Conservation (phyloP, 129 eudicot genomes). For the Apium graveolens region DNA sequence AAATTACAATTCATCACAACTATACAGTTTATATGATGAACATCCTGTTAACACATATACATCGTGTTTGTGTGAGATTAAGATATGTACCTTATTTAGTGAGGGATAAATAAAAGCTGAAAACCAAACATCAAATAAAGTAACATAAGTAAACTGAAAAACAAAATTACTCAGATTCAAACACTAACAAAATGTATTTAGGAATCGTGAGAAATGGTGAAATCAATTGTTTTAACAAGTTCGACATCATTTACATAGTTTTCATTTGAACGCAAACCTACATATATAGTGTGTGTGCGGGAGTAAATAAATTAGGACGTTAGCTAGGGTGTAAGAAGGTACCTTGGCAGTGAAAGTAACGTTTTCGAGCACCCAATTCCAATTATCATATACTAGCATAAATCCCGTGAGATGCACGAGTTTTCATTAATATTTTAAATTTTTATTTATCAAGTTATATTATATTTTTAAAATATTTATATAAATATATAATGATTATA, state of each 20-base stretch:
- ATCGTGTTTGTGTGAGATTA: no score
- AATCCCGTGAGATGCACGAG: no score
- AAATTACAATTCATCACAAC: no score
- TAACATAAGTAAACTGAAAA: neutral
- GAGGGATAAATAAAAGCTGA: neutral
- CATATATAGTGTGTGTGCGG: neutral
- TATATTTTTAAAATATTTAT: no score
- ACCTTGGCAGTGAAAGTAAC: conserved; percentile 91
- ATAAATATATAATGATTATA: no score
- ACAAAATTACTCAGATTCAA: neutral
- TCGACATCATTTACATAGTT: neutral
- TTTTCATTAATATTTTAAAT: no score
- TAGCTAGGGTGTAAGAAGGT: neutral
- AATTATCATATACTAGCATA: no score
- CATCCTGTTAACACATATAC: no score
- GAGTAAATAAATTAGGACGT: neutral
- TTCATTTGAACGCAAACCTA: neutral
- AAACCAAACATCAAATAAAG: neutral
- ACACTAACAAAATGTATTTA: no score
- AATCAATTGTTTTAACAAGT: neutral
- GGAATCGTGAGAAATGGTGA: neutral
- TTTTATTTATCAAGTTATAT: no score
- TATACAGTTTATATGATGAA: no score
- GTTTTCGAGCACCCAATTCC: conserved; percentile 90
- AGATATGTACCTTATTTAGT: neutral